phyloP scores from a whole-genome alignment of 2,329 filamentous ascomycete genomes.

The Blastomyces parvus region DNA sequence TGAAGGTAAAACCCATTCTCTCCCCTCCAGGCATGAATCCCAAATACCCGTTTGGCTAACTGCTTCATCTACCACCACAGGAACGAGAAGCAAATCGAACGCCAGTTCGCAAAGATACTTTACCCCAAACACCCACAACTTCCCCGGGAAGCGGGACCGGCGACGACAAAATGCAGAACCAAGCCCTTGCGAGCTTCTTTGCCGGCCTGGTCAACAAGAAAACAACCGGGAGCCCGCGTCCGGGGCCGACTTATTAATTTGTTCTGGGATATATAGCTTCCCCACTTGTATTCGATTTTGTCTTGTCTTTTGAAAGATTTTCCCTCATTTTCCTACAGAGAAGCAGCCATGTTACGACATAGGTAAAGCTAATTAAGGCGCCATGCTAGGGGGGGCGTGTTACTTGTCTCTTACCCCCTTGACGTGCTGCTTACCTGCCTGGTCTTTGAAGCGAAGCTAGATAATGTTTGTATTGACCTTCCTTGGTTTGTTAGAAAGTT shows the following conservation, averaged over 20 bases:
- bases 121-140: constrained; percentile 20
- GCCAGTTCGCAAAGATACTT: constrained; percentile 26
- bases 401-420: not conserved
- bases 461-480: not conserved
- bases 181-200: constrained; percentile 53
- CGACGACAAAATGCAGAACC: constrained; percentile 47
- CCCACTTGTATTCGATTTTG: not conserved
- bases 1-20: constrained; percentile 53
- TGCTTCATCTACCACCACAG: constrained; percentile 20
- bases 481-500: not conserved
- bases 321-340: not conserved
- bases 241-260: constrained; percentile 28
- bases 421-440: not conserved
- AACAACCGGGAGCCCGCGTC: constrained; percentile 28
- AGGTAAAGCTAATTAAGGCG: not conserved
- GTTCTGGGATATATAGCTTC: not conserved
- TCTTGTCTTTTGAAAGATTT: not conserved
- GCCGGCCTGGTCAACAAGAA: constrained; percentile 48
- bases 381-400: not conserved
- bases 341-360: not conserved
- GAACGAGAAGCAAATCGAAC: constrained; percentile 37
- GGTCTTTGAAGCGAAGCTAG: not conserved
- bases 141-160: constrained; percentile 22
- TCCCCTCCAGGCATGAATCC: not conserved
- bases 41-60: not conserved